Conservation (phyloP, 192 early-diverging fungal genomes). For the Backusella liffmaniae region DNA sequence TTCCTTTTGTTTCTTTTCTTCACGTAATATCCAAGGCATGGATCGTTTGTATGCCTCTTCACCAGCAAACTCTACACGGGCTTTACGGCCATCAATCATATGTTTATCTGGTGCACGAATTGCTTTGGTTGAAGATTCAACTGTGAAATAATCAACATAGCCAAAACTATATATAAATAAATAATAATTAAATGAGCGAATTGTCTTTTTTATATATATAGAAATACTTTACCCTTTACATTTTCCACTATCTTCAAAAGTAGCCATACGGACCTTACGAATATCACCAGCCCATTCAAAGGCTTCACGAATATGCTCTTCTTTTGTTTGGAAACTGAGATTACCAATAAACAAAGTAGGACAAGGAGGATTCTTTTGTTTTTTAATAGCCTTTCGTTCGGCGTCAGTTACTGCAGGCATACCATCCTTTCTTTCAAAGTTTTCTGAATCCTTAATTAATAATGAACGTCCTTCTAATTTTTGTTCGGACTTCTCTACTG, state of each 20-base stretch:
- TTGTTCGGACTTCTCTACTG: slow-evolving; percentile 64
- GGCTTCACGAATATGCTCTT: slow-evolving; percentile 45
- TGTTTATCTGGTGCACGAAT: slow-evolving; percentile 55
- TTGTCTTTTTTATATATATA: not conserved
- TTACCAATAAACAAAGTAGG: slow-evolving; percentile 73
- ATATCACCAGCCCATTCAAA: slow-evolving; percentile 66
- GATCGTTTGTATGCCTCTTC: slow-evolving; percentile 64
- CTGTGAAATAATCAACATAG: slow-evolving; percentile 65
- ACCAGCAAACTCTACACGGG: slow-evolving; percentile 68
- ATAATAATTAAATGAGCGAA: not conserved
- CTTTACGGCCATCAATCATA: slow-evolving; percentile 53
- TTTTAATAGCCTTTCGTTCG: slow-evolving; percentile 39
- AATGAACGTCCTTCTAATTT: slow-evolving; percentile 58
- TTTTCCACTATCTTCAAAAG: slow-evolving; percentile 74
- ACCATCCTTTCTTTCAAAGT: slow-evolving; percentile 59
- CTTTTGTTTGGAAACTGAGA: slow-evolving; percentile 56
- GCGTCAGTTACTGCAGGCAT: slow-evolving; percentile 29
- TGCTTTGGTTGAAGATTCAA: slow-evolving; percentile 63
- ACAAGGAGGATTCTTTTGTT: slow-evolving; percentile 55
- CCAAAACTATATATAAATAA: slow-evolving; percentile 47
- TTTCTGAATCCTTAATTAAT: slow-evolving; percentile 66
- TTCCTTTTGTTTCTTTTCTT: slow-evolving; percentile 12
- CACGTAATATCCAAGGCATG: slow-evolving; percentile 59
- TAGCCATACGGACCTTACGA: slow-evolving; percentile 64
- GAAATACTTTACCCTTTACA: slow-evolving; percentile 60